Percentiles rank a stretch among this genome's conserved stretches.
Conservation (phyloP, 441 rosid species). For the Erysimum cheiri region DNA sequence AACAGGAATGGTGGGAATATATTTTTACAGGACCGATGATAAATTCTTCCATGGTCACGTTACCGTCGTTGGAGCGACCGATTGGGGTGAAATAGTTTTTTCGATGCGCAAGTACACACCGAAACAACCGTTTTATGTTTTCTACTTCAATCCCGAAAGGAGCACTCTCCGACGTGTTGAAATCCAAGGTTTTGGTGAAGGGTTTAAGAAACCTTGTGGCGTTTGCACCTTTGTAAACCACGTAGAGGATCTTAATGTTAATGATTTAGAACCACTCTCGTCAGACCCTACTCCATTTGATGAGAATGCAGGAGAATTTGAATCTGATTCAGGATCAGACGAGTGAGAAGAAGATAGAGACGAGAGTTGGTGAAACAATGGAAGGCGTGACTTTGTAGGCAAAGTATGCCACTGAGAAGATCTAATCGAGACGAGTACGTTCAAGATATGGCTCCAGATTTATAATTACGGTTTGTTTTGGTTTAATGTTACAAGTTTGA, state of each 20-base stretch:
- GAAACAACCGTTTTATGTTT: slow-evolving; percentile 1
- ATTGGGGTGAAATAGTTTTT: not conserved
- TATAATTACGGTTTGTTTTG: no score
- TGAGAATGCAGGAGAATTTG: no score
- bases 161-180: not conserved
- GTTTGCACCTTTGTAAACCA: not conserved
- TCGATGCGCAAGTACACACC: not conserved
- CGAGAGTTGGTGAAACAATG: not conserved
- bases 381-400: no score
- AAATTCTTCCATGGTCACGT: not conserved
- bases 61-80: not conserved
- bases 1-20: not conserved
- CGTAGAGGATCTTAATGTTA: not conserved
- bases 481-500: no score
- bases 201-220: not conserved
- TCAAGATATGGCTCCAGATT: no score
- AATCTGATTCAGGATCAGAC: not conserved
- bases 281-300: not conserved
- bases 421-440: no score
- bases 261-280: not conserved
- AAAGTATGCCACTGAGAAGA: no score
- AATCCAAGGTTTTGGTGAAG: slow-evolving; percentile 1
- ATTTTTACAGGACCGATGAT: not conserved
- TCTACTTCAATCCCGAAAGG: not conserved
- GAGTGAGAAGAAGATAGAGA: not conserved